phyloP scores from a whole-genome alignment of 139 green algal genomes.

The Chlorella ohadii region DNA sequence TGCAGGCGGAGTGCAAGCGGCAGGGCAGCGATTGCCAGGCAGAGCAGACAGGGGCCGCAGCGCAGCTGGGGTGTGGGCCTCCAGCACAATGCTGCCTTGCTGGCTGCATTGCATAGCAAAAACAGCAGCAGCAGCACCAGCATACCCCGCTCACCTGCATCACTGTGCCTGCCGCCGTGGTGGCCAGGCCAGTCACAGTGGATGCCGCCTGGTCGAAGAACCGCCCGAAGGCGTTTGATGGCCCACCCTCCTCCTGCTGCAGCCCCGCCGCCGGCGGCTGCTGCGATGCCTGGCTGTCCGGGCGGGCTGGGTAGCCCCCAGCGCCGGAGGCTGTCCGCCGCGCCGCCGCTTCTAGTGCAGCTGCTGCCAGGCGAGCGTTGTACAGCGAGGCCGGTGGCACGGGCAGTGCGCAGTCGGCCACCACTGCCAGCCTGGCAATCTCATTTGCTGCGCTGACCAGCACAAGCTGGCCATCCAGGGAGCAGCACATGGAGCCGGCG shows the following conservation, averaged over 20 bases:
- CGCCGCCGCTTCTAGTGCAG: conserved; percentile 13
- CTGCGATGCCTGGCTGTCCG: too few species aligned
- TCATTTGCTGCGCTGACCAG: conserved; percentile 27
- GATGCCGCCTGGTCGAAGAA: conserved; percentile 18
- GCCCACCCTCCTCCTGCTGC: background rate
- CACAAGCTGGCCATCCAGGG: conserved; percentile 50
- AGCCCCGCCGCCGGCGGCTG: background rate
- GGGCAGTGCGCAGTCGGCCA: conserved; percentile 24
- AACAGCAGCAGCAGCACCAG: background rate
- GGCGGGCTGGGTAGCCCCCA: background rate
- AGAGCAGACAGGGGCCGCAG: too few species aligned
- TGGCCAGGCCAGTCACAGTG: conserved; percentile 14
- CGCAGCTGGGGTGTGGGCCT: too few species aligned
- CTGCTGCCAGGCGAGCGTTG: conserved; percentile 34
- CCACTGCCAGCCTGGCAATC: conserved; percentile 44
- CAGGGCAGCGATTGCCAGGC: background rate
- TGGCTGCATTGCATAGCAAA: background rate
- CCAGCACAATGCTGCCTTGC: too few species aligned
- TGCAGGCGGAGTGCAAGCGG: background rate
- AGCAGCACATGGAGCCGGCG: conserved; percentile 17
- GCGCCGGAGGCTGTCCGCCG: background rate
- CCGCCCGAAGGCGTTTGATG: background rate
- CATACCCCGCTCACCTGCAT: background rate
- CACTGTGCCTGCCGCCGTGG: background rate
- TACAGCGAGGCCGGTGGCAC: conserved; percentile 30